Evolutionary conservation across 371 early-diverging fungal genomes (phyloP).

Genomic region (Mucor mucedo): DNA sequence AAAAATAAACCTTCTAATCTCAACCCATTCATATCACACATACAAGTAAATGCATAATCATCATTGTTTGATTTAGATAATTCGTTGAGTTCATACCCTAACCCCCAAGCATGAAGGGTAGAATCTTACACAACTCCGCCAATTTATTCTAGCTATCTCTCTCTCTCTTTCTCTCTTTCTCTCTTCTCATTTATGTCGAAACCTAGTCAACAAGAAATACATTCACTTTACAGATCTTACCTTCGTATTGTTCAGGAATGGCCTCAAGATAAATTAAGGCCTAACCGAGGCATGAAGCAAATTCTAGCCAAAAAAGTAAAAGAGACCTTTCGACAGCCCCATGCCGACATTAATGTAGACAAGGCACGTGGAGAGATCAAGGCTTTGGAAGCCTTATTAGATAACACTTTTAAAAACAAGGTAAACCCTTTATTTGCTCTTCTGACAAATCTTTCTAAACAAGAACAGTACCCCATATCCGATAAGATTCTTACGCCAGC

Average conservation of each 20-base stretch:
- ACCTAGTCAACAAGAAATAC: conserved; percentile 34
- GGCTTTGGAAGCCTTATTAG: conserved; percentile 52
- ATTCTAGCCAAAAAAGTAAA: conserved; percentile 57
- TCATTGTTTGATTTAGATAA: not conserved
- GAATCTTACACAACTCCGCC: conserved; percentile 8
- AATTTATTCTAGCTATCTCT: not conserved
- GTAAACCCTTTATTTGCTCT: conserved; percentile 24
- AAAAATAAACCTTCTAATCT: not conserved
- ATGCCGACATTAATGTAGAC: conserved; percentile 32
- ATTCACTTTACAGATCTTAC: conserved; percentile 56
- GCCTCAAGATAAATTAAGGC: conserved; percentile 67
- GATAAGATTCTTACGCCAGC: conserved; percentile 63
- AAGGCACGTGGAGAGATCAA: conserved; percentile 53
- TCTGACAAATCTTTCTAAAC: not conserved
- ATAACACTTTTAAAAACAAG: conserved; percentile 62
- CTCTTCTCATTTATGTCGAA: conserved; percentile 9
- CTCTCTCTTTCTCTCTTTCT: not conserved
- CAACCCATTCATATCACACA: not conserved
- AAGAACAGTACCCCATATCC: conserved; percentile 61
- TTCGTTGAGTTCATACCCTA: not conserved
- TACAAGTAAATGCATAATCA: not conserved
- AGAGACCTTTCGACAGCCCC: conserved; percentile 49
- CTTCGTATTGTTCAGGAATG: conserved; percentile 59
- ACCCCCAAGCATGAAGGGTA: not conserved
- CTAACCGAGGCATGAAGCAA: conserved; percentile 65